Conservation (phyloP, 2,329 filamentous ascomycete species). For the Reticulascus tulasneorum region DNA sequence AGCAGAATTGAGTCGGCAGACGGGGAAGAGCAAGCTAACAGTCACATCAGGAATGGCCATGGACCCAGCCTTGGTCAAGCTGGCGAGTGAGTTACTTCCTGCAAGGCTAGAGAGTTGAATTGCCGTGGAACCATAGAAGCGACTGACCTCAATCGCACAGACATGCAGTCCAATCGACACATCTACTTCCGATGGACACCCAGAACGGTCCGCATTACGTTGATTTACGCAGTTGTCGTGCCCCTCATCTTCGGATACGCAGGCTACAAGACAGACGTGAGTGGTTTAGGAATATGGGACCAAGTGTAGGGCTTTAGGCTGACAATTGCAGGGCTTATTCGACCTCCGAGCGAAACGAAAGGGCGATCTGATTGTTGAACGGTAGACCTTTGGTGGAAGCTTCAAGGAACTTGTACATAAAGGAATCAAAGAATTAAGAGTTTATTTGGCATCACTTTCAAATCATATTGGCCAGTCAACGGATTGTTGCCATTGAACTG, state of each 20-base stretch:
- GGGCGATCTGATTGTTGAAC: conserved; percentile 81
- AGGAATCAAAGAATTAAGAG: conserved; percentile 2
- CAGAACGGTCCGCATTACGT: conserved; percentile 73
- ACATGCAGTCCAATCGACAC: conserved; percentile 79
- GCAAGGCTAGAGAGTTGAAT: neutral
- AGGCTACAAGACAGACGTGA: conserved; percentile 81
- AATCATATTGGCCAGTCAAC: too few relatives aligned
- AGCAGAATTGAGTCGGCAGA: conserved; percentile 4
- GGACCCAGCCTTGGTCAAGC: conserved; percentile 44
- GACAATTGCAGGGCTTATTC: conserved; percentile 68
- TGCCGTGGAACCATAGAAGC: neutral
- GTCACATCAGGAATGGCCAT: conserved; percentile 34
- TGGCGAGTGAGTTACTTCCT: conserved; percentile 28
- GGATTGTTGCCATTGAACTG: too few relatives aligned
- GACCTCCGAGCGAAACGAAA: conserved; percentile 82
- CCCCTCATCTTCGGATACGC: conserved; percentile 67
- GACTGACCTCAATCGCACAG: conserved; percentile 41
- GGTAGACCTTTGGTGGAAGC: conserved; percentile 39
- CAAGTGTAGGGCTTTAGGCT: conserved; percentile 16
- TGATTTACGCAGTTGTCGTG: conserved; percentile 71
- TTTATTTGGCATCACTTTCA: too few relatives aligned
- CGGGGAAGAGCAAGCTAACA: conserved; percentile 6
- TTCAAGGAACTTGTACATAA: conserved; percentile 37
- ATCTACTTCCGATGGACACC: conserved; percentile 95
- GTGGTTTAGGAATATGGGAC: too few relatives aligned